Base-by-base conservation (phyloP, 257 asterid species). In the Lycium ferocissimum region DNA sequence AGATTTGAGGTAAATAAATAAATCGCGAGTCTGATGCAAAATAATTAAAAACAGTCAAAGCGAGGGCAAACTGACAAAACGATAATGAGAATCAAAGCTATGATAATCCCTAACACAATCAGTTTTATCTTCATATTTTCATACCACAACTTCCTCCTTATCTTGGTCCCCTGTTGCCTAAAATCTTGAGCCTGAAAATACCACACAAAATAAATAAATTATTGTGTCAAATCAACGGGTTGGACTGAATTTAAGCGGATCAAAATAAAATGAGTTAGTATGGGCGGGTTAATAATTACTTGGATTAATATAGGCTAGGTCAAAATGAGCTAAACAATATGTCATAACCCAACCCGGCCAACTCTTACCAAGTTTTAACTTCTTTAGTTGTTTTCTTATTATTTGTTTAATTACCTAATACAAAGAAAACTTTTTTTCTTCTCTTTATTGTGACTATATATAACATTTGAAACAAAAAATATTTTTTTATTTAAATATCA, bases 71-170 rank as follows among this genome's bases (percentile, higher is more conserved):
- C 49, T 13, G 93, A 82, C 61, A 92, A 78, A 51, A 85, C 9
- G 79, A 92, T 84, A 69, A 92, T 79, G 83, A 90, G 88, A 75
- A 84, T 81, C 84, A 92, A 51, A 5, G 85, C 88, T 54, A 88
- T 6, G 4, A 90, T 2, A 47, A 92, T 86, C 14, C 82, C 91
- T n/a, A 88, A 33, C 57, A 88, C 93, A 26, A 89, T 83, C 78
- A 91, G 62, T 85, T 91, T 91, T 58, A 90, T 87, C 89, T 91
- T 91, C 94, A 91, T 90, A 35, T 90, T 90, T 83, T 90, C 86
- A 73, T 84, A 17, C 94, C 94, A 91, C 90, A 91, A 87, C 86
- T 91, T 91, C 57, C 89, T 87, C 85, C 76, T 87, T 47, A 89
- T 84, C 86, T 90, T 87, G 33, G 89, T 91, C 22, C 93, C 93